A percentile compares a stretch with the other conserved stretches of the same genome.
Conservation (phyloP, 1,284 basidiomycete species). For the Tetrapyrgos nigripes region DNA sequence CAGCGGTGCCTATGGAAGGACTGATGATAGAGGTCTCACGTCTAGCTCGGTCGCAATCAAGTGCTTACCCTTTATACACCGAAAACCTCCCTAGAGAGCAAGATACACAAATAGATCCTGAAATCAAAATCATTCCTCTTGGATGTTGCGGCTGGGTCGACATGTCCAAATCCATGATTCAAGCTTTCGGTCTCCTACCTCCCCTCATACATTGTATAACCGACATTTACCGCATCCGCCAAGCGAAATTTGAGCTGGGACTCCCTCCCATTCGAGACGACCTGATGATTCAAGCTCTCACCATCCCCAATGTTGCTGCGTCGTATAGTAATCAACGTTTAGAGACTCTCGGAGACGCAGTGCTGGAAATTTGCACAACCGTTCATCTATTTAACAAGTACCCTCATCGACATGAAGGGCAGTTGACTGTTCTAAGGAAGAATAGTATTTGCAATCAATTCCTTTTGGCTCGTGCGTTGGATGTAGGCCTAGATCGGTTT, state of each 20-base stretch:
- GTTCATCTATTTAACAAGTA: slow-evolving; percentile 79
- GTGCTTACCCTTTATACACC: slow-evolving; percentile 46
- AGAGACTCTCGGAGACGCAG: slow-evolving; percentile 85
- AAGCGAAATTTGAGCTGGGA: slow-evolving; percentile 55
- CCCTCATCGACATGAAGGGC: slow-evolving; percentile 82
- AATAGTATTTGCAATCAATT: slow-evolving; percentile 72
- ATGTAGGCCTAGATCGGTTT: slow-evolving; percentile 65
- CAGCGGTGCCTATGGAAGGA: slow-evolving; percentile 56
- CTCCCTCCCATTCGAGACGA: slow-evolving; percentile 64
- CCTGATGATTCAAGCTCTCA: slow-evolving; percentile 74
- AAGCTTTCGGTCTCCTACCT: slow-evolving; percentile 64
- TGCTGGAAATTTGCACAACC: slow-evolving; percentile 77
- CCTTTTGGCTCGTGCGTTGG: slow-evolving; percentile 69
- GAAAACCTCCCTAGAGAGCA: slow-evolving; percentile 24
- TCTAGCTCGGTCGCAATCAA: slow-evolving; percentile 48
- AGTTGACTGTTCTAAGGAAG: slow-evolving; percentile 69
- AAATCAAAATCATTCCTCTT: slow-evolving; percentile 56
- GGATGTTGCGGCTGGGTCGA: slow-evolving; percentile 57
- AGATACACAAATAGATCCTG: slow-evolving; percentile 27
- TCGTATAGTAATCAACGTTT: slow-evolving; percentile 82
- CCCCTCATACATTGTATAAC: slow-evolving; percentile 70
- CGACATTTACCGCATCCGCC: slow-evolving; percentile 65
- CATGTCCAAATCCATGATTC: slow-evolving; percentile 53
- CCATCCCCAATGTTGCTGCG: slow-evolving; percentile 66
- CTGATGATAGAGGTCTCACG: slow-evolving; percentile 61